phyloP scores from a whole-genome alignment of 768 basidiomycete species.

The Lepiota venenata region DNA sequence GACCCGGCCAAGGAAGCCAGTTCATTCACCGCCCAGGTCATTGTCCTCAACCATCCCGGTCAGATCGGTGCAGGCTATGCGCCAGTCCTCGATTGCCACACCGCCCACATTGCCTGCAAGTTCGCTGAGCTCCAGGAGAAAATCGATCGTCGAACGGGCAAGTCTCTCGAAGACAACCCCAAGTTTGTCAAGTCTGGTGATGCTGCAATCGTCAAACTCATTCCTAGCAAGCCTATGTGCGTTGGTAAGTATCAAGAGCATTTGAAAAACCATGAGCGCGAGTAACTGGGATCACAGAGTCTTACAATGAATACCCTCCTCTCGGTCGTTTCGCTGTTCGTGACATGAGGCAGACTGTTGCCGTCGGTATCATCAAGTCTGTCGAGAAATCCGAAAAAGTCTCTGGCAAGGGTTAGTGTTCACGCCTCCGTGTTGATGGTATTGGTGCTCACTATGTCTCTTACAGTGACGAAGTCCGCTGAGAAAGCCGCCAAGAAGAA shows the following conservation, averaged over 20 bases:
- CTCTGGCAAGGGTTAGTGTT: constrained; percentile 66
- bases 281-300: constrained; percentile 37
- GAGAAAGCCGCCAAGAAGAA: constrained; percentile 97
- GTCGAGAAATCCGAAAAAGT: constrained; percentile 92
- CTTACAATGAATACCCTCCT: constrained; percentile 97
- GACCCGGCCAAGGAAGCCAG: constrained; percentile 99
- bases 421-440: not conserved
- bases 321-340: constrained; percentile 99
- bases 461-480: constrained; percentile 85
- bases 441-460: constrained; percentile 3
- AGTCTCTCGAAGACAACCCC: constrained; percentile 81
- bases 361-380: constrained; percentile 97
- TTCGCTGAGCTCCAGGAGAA: constrained; percentile 98
- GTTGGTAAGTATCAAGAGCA: constrained; percentile 14
- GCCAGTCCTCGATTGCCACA: constrained; percentile 99
- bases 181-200: constrained; percentile 99
- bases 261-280: not conserved
- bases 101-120: constrained; percentile 99
- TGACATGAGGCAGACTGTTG: constrained; percentile 99
- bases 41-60: constrained; percentile 99
- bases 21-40: constrained; percentile 99
- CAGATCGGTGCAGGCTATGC: constrained; percentile 99
- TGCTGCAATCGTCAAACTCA: constrained; percentile 96
- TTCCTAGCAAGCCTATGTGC: constrained; percentile 92
- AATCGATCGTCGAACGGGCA: constrained; percentile 98